phyloP scores from a whole-genome alignment of 2,329 filamentous ascomycete genomes.

The Fusarium acutatum region DNA sequence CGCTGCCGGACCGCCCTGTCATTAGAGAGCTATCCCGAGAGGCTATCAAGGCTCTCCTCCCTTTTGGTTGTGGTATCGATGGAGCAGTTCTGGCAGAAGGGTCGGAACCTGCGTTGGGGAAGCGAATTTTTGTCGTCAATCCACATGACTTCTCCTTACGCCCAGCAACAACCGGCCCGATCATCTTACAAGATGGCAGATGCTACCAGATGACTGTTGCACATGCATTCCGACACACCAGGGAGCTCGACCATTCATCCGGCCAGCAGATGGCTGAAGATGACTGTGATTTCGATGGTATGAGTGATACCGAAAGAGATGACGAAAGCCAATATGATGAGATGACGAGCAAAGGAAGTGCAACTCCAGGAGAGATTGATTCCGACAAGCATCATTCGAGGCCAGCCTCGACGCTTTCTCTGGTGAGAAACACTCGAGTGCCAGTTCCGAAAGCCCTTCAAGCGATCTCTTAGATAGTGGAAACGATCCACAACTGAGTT shows the following conservation, averaged over 20 bases:
- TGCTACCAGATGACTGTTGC: not conserved
- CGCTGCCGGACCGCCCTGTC: not conserved
- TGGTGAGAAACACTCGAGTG: rapidly evolving
- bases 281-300: not conserved
- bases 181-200: rapidly evolving
- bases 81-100: not conserved
- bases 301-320: rapidly evolving
- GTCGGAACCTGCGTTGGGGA: rapidly evolving
- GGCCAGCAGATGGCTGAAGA: not conserved
- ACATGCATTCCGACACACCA: not conserved
- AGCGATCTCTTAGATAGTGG: rapidly evolving
- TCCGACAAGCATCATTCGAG: not conserved
- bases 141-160: rapidly evolving
- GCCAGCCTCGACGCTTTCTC: not conserved
- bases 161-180: rapidly evolving
- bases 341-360: rapidly evolving
- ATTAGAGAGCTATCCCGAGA: not conserved
- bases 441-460: rapidly evolving
- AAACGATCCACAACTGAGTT: rapidly evolving
- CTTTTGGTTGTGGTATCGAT: rapidly evolving
- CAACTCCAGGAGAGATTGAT: rapidly evolving
- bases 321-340: rapidly evolving
- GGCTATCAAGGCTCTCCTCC: not conserved
- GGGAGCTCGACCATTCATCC: rapidly evolving
- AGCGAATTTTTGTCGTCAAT: not conserved